Conservation (phyloP, 768 basidiomycete species). For the Boletus vinaceobasis region DNA sequence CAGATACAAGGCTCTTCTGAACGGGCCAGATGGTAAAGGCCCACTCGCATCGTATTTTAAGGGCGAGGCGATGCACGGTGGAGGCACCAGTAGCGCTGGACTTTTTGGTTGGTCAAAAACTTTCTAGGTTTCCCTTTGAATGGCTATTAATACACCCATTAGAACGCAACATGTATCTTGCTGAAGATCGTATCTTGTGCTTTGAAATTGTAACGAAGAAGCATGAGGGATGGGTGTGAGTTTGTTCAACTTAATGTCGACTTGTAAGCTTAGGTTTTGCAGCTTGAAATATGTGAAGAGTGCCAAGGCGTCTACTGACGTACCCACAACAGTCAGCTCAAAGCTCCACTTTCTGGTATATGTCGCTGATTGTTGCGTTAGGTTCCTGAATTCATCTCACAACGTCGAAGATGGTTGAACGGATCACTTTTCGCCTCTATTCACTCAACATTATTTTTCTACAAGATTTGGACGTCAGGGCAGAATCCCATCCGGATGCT, state of each 20-base stretch:
- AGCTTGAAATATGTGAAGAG: slow-evolving; percentile 88
- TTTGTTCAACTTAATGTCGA: slow-evolving; percentile 12
- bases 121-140: neutral
- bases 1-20: slow-evolving; percentile 81
- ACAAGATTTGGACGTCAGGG: slow-evolving; percentile 87
- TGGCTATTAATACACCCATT: slow-evolving; percentile 4
- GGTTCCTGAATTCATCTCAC: slow-evolving; percentile 93
- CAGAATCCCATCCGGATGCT: slow-evolving; percentile 85
- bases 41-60: slow-evolving; percentile 92
- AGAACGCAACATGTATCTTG: slow-evolving; percentile 90
- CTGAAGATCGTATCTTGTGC: slow-evolving; percentile 87
- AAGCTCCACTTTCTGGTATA: neutral
- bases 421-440: slow-evolving; percentile 92
- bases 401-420: slow-evolving; percentile 85
- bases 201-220: slow-evolving; percentile 94
- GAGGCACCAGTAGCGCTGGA: slow-evolving; percentile 55
- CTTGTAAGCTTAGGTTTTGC: slow-evolving; percentile 2
- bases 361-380: slow-evolving; percentile 17
- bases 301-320: slow-evolving; percentile 95
- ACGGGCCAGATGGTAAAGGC: slow-evolving; percentile 84
- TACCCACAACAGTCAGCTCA: slow-evolving; percentile 66
- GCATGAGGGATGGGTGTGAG: slow-evolving; percentile 75
- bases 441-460: slow-evolving; percentile 87
- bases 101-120: slow-evolving; percentile 48
- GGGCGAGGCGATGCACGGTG: slow-evolving; percentile 83